Conservation (phyloP, 495 filamentous ascomycete species). For the Aspergillus biplanus region DNA sequence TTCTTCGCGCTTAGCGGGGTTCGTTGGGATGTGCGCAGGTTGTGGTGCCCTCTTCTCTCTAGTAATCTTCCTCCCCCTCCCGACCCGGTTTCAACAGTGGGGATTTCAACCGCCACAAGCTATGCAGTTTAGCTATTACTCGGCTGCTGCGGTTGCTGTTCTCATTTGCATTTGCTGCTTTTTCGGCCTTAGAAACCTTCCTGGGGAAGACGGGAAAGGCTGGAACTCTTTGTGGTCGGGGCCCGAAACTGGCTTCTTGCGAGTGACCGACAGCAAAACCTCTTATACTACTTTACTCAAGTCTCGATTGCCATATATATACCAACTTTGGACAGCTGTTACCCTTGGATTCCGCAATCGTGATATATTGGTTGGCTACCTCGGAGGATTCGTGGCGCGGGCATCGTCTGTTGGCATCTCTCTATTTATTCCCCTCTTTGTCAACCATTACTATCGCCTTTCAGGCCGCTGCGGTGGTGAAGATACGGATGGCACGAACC, state of each 20-base stretch:
- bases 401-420: constrained; percentile 96
- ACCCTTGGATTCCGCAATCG: constrained; percentile 72
- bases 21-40: constrained; percentile 91
- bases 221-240: constrained; percentile 52
- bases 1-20: constrained; percentile 74
- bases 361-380: constrained; percentile 82
- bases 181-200: constrained; percentile 76
- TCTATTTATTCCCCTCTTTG: constrained; percentile 87
- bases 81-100: constrained; percentile 69
- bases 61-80: constrained; percentile 80
- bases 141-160: constrained; percentile 74
- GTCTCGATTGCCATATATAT: constrained; percentile 36
- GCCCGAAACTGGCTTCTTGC: background rate
- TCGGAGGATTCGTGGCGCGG: constrained; percentile 93
- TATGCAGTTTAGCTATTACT: constrained; percentile 80
- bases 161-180: constrained; percentile 73
- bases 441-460: constrained; percentile 86
- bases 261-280: constrained; percentile 2
- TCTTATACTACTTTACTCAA: constrained; percentile 10
- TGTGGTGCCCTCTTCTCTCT: constrained; percentile 88
- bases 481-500: constrained; percentile 51
- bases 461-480: constrained; percentile 75
- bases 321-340: constrained; percentile 63
- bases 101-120: constrained; percentile 69
- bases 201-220: constrained; percentile 77